Conservation (phyloP, 2,329 filamentous ascomycete genomes). For the Talaromyces marneffei region DNA sequence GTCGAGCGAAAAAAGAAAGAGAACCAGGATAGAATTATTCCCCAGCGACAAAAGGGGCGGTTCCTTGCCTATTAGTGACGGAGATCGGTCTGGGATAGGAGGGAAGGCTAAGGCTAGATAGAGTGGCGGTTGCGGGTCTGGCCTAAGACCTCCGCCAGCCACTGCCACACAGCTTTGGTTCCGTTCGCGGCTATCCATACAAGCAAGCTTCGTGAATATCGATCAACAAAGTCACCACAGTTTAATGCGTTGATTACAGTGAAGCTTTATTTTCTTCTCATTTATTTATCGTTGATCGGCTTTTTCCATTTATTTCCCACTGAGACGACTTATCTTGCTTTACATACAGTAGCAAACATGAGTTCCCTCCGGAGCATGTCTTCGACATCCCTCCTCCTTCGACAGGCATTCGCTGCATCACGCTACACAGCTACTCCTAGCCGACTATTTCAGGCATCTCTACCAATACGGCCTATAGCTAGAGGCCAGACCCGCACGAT, state of each 20-base stretch:
- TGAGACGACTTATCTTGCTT: neutral
- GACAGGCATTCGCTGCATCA: constrained; percentile 3
- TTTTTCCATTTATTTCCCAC: neutral
- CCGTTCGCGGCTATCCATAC: neutral
- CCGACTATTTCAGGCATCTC: neutral
- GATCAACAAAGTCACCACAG: neutral
- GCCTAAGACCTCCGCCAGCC: neutral
- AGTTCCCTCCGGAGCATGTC: constrained; percentile 9
- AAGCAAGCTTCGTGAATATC: neutral
- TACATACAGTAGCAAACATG: constrained; percentile 6
- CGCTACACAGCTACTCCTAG: neutral
- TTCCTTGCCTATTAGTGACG: neutral
- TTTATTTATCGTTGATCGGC: neutral
- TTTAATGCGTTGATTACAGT: neutral
- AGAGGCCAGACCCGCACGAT: neutral
- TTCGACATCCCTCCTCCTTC: constrained; percentile 9
- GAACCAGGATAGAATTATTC: neutral
- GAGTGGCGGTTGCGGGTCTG: neutral
- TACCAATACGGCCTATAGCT: neutral
- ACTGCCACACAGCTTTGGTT: neutral
- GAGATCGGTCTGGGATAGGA: neutral
- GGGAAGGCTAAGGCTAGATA: neutral
- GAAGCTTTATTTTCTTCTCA: too few species aligned
- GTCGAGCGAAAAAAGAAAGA: neutral
- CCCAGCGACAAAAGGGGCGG: constrained; percentile 6